Evolutionary conservation across 23 red algal species (phyloP).

Genomic region (Gracilaria domingensis): DNA sequence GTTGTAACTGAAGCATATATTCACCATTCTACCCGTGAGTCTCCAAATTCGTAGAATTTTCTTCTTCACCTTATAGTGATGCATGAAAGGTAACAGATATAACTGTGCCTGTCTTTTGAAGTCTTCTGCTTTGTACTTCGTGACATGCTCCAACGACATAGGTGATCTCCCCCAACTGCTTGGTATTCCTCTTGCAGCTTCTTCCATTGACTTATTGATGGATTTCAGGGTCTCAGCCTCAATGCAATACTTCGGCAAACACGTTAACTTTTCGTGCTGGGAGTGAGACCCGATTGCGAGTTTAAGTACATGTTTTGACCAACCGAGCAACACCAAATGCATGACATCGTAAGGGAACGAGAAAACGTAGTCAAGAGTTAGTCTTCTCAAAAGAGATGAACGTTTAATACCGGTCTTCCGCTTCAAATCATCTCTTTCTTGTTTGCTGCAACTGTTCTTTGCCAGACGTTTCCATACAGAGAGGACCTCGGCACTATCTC

Average conservation of each 20-base stretch:
- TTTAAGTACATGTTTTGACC: conserved; percentile 20
- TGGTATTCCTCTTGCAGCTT: neutral
- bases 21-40: neutral
- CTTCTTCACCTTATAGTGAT: neutral
- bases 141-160: neutral
- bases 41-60: conserved; percentile 7
- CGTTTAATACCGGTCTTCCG: no score
- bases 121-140: conserved; percentile 18
- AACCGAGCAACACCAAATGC: conserved; percentile 19
- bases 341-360: conserved; percentile 20
- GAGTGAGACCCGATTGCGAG: no score
- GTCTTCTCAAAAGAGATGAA: no score
- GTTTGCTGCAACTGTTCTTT: neutral
- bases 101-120: no score
- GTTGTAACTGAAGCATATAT: no score
- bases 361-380: conserved; percentile 8
- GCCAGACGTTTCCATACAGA: neutral
- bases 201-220: no score
- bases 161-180: conserved; percentile 8
- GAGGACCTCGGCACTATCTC: neutral
- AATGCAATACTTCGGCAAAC: no score
- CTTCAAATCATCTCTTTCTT: neutral
- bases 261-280: no score
- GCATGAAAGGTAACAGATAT: neutral
- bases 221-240: no score